phyloP scores from a whole-genome alignment of 2,329 filamentous ascomycete species.

The Aspergillus oerlinghausenensis region DNA sequence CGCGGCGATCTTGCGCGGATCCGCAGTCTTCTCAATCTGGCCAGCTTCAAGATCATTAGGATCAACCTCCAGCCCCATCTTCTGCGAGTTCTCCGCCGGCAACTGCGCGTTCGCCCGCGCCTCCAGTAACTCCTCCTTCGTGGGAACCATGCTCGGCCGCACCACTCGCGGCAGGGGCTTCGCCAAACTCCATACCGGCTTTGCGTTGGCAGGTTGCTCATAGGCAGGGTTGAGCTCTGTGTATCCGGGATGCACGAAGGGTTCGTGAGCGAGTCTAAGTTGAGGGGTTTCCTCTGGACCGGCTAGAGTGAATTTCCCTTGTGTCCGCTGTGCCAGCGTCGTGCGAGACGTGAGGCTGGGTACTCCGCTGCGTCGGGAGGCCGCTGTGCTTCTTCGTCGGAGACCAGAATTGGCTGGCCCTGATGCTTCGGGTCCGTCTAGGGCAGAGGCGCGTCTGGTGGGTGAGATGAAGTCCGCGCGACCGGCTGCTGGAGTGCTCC shows the following conservation, averaged over 20 bases:
- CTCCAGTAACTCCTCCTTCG: constrained; percentile 36
- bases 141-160: constrained; percentile 50
- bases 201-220: constrained; percentile 46
- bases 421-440: constrained; percentile 3
- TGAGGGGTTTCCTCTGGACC: constrained; percentile 30
- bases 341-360: constrained; percentile 23
- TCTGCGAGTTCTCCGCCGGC: constrained; percentile 29
- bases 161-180: constrained; percentile 53
- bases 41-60: constrained; percentile 43
- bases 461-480: constrained; percentile 15
- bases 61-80: constrained; percentile 35
- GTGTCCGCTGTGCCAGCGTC: constrained; percentile 24
- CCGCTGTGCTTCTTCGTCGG: constrained; percentile 19
- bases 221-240: constrained; percentile 52
- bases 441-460: constrained; percentile 1
- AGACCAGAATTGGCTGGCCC: constrained; percentile 1
- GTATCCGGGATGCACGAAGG: constrained; percentile 52
- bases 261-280: constrained; percentile 33
- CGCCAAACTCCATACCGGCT: constrained; percentile 52
- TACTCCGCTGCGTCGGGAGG: constrained; percentile 15
- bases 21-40: constrained; percentile 33
- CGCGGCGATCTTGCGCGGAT: constrained; percentile 40
- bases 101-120: constrained; percentile 26
- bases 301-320: constrained; percentile 28
- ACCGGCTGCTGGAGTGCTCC: constrained; percentile 2